Evolutionary conservation across 108 stramenopile species (phyloP).

Genomic region (Craspedostauros australis): DNA sequence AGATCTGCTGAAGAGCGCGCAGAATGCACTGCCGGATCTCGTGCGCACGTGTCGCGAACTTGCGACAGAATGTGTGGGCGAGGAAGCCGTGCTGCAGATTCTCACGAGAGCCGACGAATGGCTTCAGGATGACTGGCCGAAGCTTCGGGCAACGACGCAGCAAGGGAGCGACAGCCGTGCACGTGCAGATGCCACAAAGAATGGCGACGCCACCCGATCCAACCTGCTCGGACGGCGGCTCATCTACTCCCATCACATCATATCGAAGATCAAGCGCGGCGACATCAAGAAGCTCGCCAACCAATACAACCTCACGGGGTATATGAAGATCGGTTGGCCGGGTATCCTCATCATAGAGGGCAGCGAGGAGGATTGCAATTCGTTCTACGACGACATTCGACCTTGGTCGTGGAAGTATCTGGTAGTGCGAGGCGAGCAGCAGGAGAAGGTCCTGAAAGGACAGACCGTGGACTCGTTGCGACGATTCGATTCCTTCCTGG

Average conservation of each 20-base stretch:
- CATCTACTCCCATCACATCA: slow-evolving; percentile 85
- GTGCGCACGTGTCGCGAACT: slow-evolving; percentile 21
- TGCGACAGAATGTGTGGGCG: slow-evolving; percentile 26
- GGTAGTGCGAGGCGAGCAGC: slow-evolving; percentile 66
- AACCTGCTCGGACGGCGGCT: slow-evolving; percentile 43
- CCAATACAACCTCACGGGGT: slow-evolving; percentile 59
- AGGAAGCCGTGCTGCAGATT: slow-evolving; percentile 60
- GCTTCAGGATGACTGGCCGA: slow-evolving; percentile 50
- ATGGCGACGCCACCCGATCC: neutral
- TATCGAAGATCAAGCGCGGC: slow-evolving; percentile 67
- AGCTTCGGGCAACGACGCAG: slow-evolving; percentile 5
- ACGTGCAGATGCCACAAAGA: neutral
- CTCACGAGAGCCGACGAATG: slow-evolving; percentile 60
- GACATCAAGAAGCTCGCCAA: slow-evolving; percentile 48
- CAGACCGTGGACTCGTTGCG: slow-evolving; percentile 24
- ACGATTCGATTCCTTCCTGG: slow-evolving; percentile 25
- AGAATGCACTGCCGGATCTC: slow-evolving; percentile 43
- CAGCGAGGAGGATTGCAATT: slow-evolving; percentile 40
- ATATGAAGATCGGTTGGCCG: slow-evolving; percentile 79
- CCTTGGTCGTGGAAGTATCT: slow-evolving; percentile 70
- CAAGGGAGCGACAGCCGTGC: neutral
- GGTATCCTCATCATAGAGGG: slow-evolving; percentile 76
- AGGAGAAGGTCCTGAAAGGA: slow-evolving; percentile 11
- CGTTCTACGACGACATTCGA: slow-evolving; percentile 60
- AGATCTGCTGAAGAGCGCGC: slow-evolving; percentile 25